phyloP scores from a whole-genome alignment of 768 basidiomycete genomes.

The Tricholoma furcatifolium region DNA sequence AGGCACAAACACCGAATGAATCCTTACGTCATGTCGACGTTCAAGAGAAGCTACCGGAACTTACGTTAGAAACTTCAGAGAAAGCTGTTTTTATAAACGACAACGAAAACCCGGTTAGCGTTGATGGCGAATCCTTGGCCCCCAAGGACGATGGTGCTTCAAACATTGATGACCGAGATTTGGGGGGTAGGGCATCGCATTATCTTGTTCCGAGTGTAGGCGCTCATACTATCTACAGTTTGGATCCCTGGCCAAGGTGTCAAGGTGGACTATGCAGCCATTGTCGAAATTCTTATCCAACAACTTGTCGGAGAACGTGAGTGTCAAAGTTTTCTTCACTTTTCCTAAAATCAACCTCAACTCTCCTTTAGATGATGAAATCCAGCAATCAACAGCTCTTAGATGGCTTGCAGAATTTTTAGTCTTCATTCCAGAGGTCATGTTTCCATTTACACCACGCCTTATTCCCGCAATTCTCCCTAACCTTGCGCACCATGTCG shows the following conservation, averaged over 20 bases:
- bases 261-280: slow-evolving; percentile 83
- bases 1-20: slow-evolving; percentile 41
- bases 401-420: slow-evolving; percentile 92
- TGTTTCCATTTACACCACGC: slow-evolving; percentile 92
- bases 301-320: slow-evolving; percentile 84
- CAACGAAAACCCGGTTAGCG: slow-evolving; percentile 40
- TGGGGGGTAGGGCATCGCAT: slow-evolving; percentile 51
- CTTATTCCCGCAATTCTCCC: slow-evolving; percentile 92
- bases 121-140: slow-evolving; percentile 37
- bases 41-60: slow-evolving; percentile 57
- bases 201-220: slow-evolving; percentile 4
- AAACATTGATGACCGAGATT: slow-evolving; percentile 56
- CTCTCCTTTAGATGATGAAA: slow-evolving; percentile 75
- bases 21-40: slow-evolving; percentile 40
- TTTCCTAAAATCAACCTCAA: slow-evolving; percentile 5
- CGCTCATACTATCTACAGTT: slow-evolving; percentile 36
- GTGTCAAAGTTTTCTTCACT: slow-evolving; percentile 24
- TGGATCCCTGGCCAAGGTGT: slow-evolving; percentile 97
- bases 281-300: slow-evolving; percentile 89
- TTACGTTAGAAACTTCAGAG: slow-evolving; percentile 56
- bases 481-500: slow-evolving; percentile 89
- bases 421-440: slow-evolving; percentile 83
- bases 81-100: slow-evolving; percentile 56
- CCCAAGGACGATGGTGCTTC: slow-evolving; percentile 43
- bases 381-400: slow-evolving; percentile 93